A percentile compares a stretch with the other conserved stretches of the same genome.
Evolutionary conservation across 2,329 filamentous ascomycete genomes (phyloP).

Genomic region (Venturia effusa): DNA sequence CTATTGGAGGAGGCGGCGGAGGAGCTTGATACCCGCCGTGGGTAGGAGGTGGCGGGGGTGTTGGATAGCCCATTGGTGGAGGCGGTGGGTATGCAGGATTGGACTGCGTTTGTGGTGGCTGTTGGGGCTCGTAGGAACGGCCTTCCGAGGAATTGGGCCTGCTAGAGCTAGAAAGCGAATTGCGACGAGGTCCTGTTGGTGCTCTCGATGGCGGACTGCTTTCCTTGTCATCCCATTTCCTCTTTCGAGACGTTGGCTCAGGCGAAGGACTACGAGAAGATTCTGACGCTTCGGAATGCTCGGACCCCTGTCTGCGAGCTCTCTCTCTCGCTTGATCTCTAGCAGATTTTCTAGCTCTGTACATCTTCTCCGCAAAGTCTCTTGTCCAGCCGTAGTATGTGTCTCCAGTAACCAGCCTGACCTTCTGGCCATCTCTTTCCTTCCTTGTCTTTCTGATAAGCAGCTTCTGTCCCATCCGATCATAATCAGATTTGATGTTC

Average conservation of each 20-base stretch:
- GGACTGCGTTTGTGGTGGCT: background rate
- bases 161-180: background rate
- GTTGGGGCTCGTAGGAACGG: background rate
- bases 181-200: background rate
- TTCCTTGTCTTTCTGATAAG: constrained; percentile 2
- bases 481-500: constrained; percentile 4
- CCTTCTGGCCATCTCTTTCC: background rate
- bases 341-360: background rate
- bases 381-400: constrained; percentile 10
- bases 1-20: background rate
- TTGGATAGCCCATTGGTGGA: background rate
- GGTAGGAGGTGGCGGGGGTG: background rate
- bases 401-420: background rate
- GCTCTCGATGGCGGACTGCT: background rate
- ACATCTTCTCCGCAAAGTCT: constrained; percentile 9
- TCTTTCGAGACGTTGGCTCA: background rate
- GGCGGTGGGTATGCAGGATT: constrained; percentile 3
- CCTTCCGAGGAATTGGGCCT: background rate
- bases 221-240: background rate
- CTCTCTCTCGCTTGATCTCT: background rate
- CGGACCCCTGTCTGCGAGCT: background rate
- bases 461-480: constrained; percentile 8
- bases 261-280: constrained; percentile 4
- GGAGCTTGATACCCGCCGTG: constrained; percentile 1
- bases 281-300: background rate